A percentile compares a stretch with the other conserved stretches of the same genome.
These are phyloP conservation scores for Lipomyces lipofer DNA, from an alignment of 805 yeast genomes.

Conservation along the genomic window DNA sequence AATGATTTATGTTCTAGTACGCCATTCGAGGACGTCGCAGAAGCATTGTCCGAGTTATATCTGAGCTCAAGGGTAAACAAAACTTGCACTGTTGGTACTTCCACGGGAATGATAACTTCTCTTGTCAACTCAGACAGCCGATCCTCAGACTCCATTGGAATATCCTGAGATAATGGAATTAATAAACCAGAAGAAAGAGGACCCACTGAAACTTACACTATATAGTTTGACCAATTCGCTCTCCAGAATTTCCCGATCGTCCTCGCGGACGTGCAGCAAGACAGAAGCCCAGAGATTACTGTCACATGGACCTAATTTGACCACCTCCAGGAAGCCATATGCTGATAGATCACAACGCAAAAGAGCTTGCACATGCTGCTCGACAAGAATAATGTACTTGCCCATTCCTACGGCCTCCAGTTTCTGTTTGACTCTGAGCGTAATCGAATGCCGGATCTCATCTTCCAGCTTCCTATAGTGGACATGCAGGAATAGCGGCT, in stretches of 20 bases:
- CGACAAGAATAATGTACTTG: conserved; percentile 14
- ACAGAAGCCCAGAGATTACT: conserved; percentile 11
- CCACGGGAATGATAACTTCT: conserved; percentile 54
- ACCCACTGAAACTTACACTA: conserved; percentile 1
- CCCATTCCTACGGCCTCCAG: not conserved
- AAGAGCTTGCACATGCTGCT: conserved; percentile 11
- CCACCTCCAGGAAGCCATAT: conserved; percentile 22
- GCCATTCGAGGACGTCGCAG: not conserved
- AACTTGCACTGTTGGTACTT: conserved; percentile 60
- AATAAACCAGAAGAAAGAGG: not conserved
- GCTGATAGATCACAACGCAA: conserved; percentile 10
- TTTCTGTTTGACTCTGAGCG: conserved; percentile 19
- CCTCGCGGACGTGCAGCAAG: conserved; percentile 10
- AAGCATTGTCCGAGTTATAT: conserved; percentile 5
- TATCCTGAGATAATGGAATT: not conserved
- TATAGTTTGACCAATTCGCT: conserved; percentile 1
- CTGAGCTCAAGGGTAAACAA: conserved; percentile 58
- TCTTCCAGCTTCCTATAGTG: conserved; percentile 38
- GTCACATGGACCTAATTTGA: conserved; percentile 14
- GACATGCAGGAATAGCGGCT: conserved; percentile 34
- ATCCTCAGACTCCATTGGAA: conserved; percentile 27
- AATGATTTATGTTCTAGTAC: no score
- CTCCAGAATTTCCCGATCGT: conserved; percentile 13
- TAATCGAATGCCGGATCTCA: conserved; percentile 25
- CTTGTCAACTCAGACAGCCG: conserved; percentile 21